Evolutionary conservation across 495 filamentous ascomycete species (phyloP).

Genomic region (Cercophora samala): DNA sequence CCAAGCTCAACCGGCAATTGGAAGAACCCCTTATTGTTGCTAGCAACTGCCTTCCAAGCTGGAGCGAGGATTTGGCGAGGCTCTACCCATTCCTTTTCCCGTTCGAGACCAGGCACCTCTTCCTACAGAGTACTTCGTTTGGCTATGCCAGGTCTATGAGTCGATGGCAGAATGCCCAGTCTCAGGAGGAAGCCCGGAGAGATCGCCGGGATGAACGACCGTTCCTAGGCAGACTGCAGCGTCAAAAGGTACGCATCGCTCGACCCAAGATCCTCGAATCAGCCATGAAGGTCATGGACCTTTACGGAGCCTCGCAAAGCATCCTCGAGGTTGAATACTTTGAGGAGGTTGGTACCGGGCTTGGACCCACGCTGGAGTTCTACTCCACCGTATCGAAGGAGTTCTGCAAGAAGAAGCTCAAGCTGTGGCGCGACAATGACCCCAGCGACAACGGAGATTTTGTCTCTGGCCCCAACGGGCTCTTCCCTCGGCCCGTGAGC

Average conservation of each 20-base stretch:
- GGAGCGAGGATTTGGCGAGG: constrained; percentile 96
- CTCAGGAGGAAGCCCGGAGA: constrained; percentile 69
- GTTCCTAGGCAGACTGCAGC: constrained; percentile 88
- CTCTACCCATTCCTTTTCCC: constrained; percentile 98
- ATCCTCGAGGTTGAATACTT: constrained; percentile 98
- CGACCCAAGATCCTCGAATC: constrained; percentile 90
- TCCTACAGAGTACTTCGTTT: constrained; percentile 96
- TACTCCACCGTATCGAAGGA: constrained; percentile 98
- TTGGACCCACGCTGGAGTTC: constrained; percentile 96
- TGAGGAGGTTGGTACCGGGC: constrained; percentile 94
- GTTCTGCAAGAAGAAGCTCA: constrained; percentile 94
- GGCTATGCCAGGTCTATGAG: constrained; percentile 98
- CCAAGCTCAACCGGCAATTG: constrained; percentile 95
- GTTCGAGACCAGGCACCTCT: constrained; percentile 95
- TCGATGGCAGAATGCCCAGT: constrained; percentile 91
- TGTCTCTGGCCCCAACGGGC: constrained; percentile 77
- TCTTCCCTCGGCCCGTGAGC: constrained; percentile 93
- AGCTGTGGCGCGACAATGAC: constrained; percentile 93
- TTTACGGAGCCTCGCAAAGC: constrained; percentile 93
- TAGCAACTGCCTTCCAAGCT: constrained; percentile 91
- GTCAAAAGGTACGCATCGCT: constrained; percentile 96
- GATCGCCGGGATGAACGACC: constrained; percentile 86
- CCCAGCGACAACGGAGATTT: constrained; percentile 72
- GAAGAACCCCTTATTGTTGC: constrained; percentile 99
- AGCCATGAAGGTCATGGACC: constrained; percentile 98